Evolutionary conservation across 805 yeast genomes (phyloP).

Genomic region (Metschnikowia continentalis): DNA sequence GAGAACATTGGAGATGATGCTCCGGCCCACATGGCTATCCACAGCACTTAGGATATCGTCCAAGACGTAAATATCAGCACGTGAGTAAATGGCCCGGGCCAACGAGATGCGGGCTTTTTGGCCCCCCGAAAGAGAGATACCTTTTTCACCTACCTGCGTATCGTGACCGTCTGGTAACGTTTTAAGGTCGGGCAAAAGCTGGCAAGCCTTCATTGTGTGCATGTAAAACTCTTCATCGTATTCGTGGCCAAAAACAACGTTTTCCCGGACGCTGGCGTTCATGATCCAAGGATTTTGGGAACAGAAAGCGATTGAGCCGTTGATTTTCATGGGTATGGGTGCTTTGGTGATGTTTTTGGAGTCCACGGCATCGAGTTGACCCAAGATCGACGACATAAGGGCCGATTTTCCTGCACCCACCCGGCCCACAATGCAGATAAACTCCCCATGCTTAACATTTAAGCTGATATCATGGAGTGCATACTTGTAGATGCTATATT

Average conservation of each 20-base stretch:
- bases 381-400: constrained; percentile 13
- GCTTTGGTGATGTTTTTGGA: not conserved
- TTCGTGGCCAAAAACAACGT: constrained; percentile 34
- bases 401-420: constrained; percentile 18
- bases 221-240: constrained; percentile 30
- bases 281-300: constrained; percentile 41
- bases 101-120: constrained; percentile 40
- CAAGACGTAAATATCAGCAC: constrained; percentile 37
- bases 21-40: constrained; percentile 40
- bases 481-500: constrained; percentile 24
- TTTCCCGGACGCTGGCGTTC: constrained; percentile 38
- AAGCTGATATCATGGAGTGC: constrained; percentile 12
- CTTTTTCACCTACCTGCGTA: constrained; percentile 44
- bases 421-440: constrained; percentile 16
- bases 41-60: constrained; percentile 43
- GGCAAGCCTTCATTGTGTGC: constrained; percentile 35
- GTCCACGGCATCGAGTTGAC: constrained; percentile 16
- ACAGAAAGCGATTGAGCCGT: constrained; percentile 38
- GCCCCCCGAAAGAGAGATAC: constrained; percentile 41
- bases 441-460: constrained; percentile 11
- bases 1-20: constrained; percentile 29
- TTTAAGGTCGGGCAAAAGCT: constrained; percentile 31
- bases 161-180: constrained; percentile 38
- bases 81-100: constrained; percentile 40
- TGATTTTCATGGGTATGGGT: constrained; percentile 17